These are phyloP conservation scores for Cladosporium sphaerospermum DNA, from an alignment of 2,329 filamentous ascomycete species.

Conservation along the genomic window DNA sequence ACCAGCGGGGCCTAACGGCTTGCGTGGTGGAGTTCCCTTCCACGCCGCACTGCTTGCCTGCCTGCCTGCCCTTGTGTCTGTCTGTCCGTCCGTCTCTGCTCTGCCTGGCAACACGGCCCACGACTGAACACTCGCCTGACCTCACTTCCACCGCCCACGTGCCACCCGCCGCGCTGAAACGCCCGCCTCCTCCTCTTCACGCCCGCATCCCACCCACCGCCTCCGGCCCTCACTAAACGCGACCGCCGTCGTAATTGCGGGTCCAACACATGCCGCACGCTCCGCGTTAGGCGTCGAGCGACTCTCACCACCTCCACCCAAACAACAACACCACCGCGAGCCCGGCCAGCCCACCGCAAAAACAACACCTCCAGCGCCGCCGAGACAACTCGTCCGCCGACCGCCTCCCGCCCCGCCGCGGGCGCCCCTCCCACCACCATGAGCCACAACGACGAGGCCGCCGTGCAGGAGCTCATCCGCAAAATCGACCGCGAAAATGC, in stretches of 20 bases:
- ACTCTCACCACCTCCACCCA: conserved; percentile 1
- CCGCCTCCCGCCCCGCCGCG: conserved; percentile 6
- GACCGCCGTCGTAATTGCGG: conserved; percentile 9
- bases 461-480: conserved; percentile 74
- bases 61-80: not conserved
- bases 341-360: not conserved
- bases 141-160: conserved; percentile 13
- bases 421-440: conserved; percentile 35
- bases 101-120: too few species aligned
- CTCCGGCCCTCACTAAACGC: not conserved
- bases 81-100: too few species aligned
- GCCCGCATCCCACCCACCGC: not conserved
- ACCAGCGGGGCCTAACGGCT: too few species aligned
- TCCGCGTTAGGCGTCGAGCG: conserved; percentile 10
- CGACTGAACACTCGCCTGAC: not conserved
- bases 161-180: conserved; percentile 2
- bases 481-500: conserved; percentile 98
- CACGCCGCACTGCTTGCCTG: not conserved
- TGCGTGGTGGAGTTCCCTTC: too few species aligned
- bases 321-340: not conserved
- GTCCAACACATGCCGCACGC: conserved; percentile 10
- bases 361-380: not conserved
- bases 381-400: not conserved
- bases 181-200: not conserved
- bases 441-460: conserved; percentile 52